These are phyloP conservation scores for Juglanconis sp. DNA, from an alignment of 2,329 filamentous ascomycete genomes.

Conservation along the genomic window DNA sequence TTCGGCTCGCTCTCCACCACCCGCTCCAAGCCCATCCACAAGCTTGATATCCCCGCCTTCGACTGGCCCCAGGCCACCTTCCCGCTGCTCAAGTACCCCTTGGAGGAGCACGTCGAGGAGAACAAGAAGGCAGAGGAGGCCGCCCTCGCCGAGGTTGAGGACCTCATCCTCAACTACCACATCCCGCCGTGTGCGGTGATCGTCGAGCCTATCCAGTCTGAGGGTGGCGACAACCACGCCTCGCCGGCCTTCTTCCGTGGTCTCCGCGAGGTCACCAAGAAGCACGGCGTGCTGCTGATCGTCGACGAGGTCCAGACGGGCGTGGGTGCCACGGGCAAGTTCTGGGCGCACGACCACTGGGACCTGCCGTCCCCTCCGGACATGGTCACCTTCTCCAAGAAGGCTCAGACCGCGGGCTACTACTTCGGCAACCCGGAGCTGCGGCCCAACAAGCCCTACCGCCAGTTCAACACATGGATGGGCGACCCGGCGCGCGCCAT, in stretches of 20 bases:
- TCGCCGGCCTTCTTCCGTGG: slow-evolving; percentile 82
- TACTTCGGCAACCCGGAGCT: slow-evolving; percentile 80
- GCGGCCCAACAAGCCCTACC: slow-evolving; percentile 87
- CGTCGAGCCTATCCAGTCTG: slow-evolving; percentile 88
- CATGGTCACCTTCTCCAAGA: slow-evolving; percentile 95
- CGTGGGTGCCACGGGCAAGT: slow-evolving; percentile 86
- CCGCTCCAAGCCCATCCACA: slow-evolving; percentile 90
- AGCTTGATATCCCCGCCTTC: slow-evolving; percentile 90
- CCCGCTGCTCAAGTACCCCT: slow-evolving; percentile 80
- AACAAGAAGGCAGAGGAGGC: slow-evolving; percentile 79
- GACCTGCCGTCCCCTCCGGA: slow-evolving; percentile 74
- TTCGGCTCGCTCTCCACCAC: slow-evolving; percentile 87
- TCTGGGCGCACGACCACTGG: slow-evolving; percentile 98
- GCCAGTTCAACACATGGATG: slow-evolving; percentile 98
- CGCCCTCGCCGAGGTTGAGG: slow-evolving; percentile 79
- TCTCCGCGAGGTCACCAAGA: slow-evolving; percentile 74
- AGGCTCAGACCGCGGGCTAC: slow-evolving; percentile 90
- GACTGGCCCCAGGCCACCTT: slow-evolving; percentile 93
- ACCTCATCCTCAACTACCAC: slow-evolving; percentile 75
- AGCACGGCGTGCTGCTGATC: slow-evolving; percentile 77
- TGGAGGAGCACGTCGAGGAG: slow-evolving; percentile 74
- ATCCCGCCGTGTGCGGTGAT: slow-evolving; percentile 77
- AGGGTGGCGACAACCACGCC: slow-evolving; percentile 93
- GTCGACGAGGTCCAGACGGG: slow-evolving; percentile 95
- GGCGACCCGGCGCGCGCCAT: slow-evolving; percentile 83